Base-by-base conservation (phyloP, 2,329 filamentous ascomycete species). In the Colletotrichum brevisporum region DNA sequence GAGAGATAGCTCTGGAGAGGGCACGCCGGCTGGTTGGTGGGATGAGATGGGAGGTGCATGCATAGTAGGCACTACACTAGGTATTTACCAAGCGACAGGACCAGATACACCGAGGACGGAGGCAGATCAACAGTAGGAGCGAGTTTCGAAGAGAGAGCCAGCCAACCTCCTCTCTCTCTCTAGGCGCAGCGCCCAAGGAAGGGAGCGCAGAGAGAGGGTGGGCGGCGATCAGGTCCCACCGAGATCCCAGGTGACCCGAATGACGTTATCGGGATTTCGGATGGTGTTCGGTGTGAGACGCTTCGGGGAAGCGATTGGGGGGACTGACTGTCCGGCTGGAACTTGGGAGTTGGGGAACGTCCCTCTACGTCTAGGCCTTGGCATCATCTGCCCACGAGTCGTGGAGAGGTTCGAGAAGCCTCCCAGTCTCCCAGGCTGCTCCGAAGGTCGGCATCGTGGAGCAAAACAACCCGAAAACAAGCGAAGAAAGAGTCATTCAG, bases 201-300 rank as follows among this genome's bases (percentile, higher is more conserved):
- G 39, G 31, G 48, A 55, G 47, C 16, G 50, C 18, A 36, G 31
- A 60, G 45, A 26, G 24, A 59, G 51, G 61, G 62, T 65, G 61
- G 66, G 62, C 62, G 62, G 66, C 66, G 66, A 69, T 69, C 62
- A 69, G 66, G 62, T 69, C 66, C 66, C 66, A 55, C 61, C 43
- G 43, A 69, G 66, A 69, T 66, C 67, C 62, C 67, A 69, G 55
- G 67, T 69, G 67, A 69, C 67, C 62, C 59, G 24, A 57, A 69
- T 69, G 67, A 69, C 62, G 67, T 69, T 69, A 66, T 69, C 67
- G 67, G 62, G 62, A 69, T 56, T 61, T 61, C 62, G 62, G 67
- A 66, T 69, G 62, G 62, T 69, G 62, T 51, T 64, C 67, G 62
- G 67, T 60, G 62, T 69, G 45, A 69, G 67, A 60, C 67, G 47